These are phyloP conservation scores for Austropuccinia psidii DNA, from an alignment of 1,284 basidiomycete genomes.

Conservation along the genomic window DNA sequence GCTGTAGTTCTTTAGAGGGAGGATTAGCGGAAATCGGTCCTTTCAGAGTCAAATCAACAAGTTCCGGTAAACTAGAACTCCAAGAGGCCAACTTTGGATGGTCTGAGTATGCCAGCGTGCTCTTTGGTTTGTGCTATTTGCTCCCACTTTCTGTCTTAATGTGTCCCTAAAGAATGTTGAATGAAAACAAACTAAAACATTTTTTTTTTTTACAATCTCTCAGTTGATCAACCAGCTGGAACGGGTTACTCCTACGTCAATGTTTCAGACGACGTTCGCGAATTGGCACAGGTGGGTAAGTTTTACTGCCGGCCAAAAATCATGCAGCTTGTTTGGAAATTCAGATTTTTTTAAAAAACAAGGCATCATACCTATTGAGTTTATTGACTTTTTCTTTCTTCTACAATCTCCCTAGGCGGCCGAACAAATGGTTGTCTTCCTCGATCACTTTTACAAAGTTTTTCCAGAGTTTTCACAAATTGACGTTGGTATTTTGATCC, in stretches of 20 bases:
- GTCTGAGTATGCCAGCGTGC: constrained; percentile 97
- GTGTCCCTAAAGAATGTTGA: too few relatives aligned
- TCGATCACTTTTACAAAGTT: constrained; percentile 75
- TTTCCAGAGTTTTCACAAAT: constrained; percentile 78
- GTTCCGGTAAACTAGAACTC: constrained; percentile 50
- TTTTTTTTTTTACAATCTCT: neutral
- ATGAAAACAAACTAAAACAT: neutral
- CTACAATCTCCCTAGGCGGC: constrained; percentile 54
- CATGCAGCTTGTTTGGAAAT: too few relatives aligned
- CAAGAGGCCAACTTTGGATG: constrained; percentile 63
- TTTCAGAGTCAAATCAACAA: constrained; percentile 53
- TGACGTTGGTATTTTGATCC: constrained; percentile 51
- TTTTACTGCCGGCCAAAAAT: too few relatives aligned
- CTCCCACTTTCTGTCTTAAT: neutral
- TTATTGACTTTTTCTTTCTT: neutral
- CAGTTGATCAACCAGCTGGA: constrained; percentile 85
- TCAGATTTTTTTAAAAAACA: neutral
- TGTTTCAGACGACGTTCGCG: constrained; percentile 74
- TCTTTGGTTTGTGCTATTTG: constrained; percentile 54
- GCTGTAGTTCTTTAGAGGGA: constrained; percentile 94
- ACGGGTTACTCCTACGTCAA: constrained; percentile 87
- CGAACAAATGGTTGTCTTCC: constrained; percentile 70
- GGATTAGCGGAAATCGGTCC: constrained; percentile 97
- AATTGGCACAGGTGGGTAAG: constrained; percentile 54
- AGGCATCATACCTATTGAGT: neutral